These are phyloP conservation scores for Serendipita sp. DNA, from an alignment of 768 basidiomycete genomes.

Conservation along the genomic window DNA sequence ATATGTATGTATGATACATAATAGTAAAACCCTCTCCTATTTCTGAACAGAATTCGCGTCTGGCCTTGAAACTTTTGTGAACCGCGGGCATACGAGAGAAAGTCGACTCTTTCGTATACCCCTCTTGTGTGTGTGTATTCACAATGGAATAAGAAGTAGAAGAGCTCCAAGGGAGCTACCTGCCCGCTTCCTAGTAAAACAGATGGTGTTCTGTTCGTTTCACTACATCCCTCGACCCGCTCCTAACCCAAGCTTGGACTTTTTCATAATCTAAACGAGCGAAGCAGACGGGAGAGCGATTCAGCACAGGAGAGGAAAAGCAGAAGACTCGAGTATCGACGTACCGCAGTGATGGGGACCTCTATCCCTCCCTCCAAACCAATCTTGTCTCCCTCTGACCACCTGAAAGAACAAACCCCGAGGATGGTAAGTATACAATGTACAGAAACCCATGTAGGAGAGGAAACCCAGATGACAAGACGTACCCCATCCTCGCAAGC, in stretches of 20 bases:
- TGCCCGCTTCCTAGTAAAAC: no score
- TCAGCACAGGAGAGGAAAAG: background rate
- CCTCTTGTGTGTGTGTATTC: no score
- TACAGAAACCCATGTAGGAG: background rate
- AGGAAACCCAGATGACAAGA: background rate
- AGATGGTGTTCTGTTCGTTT: no score
- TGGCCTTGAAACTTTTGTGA: no score
- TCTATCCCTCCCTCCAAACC: conserved; percentile 51
- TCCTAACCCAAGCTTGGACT: conserved; percentile 70
- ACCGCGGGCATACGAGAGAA: no score
- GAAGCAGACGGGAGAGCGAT: background rate
- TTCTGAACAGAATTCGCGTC: no score
- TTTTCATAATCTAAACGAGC: conserved; percentile 46
- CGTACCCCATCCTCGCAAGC: conserved; percentile 67
- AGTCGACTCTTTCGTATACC: no score
- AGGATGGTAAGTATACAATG: background rate
- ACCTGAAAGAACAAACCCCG: conserved; percentile 19
- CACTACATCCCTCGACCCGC: conserved; percentile 23
- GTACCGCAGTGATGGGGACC: conserved; percentile 52
- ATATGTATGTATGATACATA: no score
- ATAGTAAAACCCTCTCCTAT: no score
- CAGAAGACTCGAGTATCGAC: background rate
- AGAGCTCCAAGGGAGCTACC: no score
- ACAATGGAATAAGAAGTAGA: no score
- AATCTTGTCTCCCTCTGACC: conserved; percentile 68